These are phyloP conservation scores for Physaria fendleri DNA, from an alignment of 345 rosid species.

Conservation along the genomic window DNA sequence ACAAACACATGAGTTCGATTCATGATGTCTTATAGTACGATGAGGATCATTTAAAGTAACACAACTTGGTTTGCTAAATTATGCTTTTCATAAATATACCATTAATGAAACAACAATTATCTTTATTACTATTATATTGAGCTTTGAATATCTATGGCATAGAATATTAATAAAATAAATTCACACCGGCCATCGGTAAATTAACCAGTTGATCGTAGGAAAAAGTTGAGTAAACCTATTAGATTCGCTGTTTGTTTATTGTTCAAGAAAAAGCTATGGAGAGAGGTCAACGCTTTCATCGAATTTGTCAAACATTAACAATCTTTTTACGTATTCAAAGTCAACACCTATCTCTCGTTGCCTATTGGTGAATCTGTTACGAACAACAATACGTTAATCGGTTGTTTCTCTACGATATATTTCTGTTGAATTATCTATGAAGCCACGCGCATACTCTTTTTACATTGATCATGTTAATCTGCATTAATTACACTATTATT, in stretches of 20 bases:
- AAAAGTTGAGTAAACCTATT: too few species aligned
- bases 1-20: background rate
- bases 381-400: background rate
- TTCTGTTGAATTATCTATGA: constrained; percentile 25
- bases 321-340: constrained; percentile 26
- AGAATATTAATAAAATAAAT: background rate
- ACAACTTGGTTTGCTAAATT: background rate
- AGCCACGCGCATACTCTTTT: constrained; percentile 12
- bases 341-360: constrained; percentile 17
- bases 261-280: background rate
- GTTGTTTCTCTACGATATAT: constrained; percentile 20
- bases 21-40: background rate
- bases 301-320: constrained; percentile 7
- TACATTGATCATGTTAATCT: background rate
- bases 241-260: constrained; percentile 14
- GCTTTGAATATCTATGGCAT: background rate
- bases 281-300: constrained; percentile 25
- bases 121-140: background rate
- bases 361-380: background rate
- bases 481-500: background rate
- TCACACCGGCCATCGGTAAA: too few species aligned
- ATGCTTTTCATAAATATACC: background rate
- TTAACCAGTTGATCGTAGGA: too few species aligned
- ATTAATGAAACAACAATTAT: background rate
- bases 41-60: background rate